A percentile compares a stretch with the other conserved stretches of the same genome.
phyloP scores from a whole-genome alignment of 441 rosid genomes.

The Iberis amara region DNA sequence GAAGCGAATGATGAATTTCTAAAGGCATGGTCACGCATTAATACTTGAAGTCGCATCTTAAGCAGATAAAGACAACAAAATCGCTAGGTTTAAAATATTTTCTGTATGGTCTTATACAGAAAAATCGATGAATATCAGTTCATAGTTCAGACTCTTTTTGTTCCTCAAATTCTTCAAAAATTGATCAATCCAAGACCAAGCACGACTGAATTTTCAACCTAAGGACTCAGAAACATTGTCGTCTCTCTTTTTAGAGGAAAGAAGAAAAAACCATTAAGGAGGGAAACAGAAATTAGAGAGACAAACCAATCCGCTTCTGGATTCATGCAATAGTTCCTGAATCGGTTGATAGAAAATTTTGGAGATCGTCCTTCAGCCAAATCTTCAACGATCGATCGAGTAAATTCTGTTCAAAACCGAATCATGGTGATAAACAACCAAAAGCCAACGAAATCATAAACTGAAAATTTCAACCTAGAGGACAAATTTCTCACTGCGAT shows the following conservation, averaged over 20 bases:
- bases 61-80: conserved; percentile 2
- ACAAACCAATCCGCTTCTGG: conserved; percentile 48
- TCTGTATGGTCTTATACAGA: neutral
- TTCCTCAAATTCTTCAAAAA: neutral
- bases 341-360: conserved; percentile 42
- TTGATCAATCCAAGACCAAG: neutral
- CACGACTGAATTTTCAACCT: neutral
- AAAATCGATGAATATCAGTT: neutral
- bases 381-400: conserved; percentile 45
- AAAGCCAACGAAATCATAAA: neutral
- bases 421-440: neutral
- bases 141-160: neutral
- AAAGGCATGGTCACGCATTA: no score
- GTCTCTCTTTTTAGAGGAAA: neutral
- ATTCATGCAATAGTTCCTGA: conserved; percentile 59
- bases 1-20: neutral
- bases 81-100: neutral
- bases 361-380: conserved; percentile 50
- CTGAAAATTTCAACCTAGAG: neutral
- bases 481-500: no score
- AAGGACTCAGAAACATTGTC: neutral
- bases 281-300: conserved; percentile 3
- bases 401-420: conserved; percentile 37
- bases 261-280: neutral
- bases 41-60: neutral